A percentile compares a stretch with the other conserved stretches of the same genome.
phyloP scores from a whole-genome alignment of 2,329 filamentous ascomycete species.

The Herpotrichia juniperi region DNA sequence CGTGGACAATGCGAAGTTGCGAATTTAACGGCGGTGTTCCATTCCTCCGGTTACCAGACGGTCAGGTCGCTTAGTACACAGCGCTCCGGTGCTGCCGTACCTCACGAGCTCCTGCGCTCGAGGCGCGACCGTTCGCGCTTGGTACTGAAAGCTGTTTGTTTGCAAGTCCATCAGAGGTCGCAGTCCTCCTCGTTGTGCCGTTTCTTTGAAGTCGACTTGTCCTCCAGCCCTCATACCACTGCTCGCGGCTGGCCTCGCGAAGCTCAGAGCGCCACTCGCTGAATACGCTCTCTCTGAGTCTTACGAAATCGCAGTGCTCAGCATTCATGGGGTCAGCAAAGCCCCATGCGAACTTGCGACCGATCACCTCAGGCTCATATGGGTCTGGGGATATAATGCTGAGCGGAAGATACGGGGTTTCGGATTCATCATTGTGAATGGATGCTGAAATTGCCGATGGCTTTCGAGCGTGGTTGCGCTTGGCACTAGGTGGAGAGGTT shows the following conservation, averaged over 20 bases:
- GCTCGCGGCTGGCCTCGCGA: slow-evolving; percentile 85
- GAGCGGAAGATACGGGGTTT: slow-evolving; percentile 77
- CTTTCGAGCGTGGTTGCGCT: slow-evolving; percentile 46
- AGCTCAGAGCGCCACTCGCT: slow-evolving; percentile 91
- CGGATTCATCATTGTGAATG: slow-evolving; percentile 47
- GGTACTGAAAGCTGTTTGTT: slow-evolving; percentile 31
- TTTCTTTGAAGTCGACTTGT: slow-evolving; percentile 58
- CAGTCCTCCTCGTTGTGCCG: slow-evolving; percentile 25
- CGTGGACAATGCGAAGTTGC: not conserved
- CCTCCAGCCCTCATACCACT: slow-evolving; percentile 97
- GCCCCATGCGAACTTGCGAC: slow-evolving; percentile 93
- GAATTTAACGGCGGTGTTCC: not conserved
- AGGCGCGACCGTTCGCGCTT: slow-evolving; percentile 37
- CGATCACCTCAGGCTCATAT: slow-evolving; percentile 80
- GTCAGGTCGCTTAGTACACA: slow-evolving; percentile 19
- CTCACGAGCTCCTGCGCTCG: slow-evolving; percentile 36
- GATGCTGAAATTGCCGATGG: slow-evolving; percentile 48
- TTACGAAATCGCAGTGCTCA: slow-evolving; percentile 91
- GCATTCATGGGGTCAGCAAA: slow-evolving; percentile 92
- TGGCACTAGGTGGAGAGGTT: slow-evolving; percentile 39
- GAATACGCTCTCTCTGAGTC: slow-evolving; percentile 90
- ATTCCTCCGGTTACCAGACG: not conserved
- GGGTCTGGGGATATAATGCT: slow-evolving; percentile 93
- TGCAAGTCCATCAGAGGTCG: slow-evolving; percentile 36
- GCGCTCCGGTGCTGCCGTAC: slow-evolving; percentile 31